Conservation (phyloP, 768 basidiomycete genomes). For the Dacryopinax spathularia region DNA sequence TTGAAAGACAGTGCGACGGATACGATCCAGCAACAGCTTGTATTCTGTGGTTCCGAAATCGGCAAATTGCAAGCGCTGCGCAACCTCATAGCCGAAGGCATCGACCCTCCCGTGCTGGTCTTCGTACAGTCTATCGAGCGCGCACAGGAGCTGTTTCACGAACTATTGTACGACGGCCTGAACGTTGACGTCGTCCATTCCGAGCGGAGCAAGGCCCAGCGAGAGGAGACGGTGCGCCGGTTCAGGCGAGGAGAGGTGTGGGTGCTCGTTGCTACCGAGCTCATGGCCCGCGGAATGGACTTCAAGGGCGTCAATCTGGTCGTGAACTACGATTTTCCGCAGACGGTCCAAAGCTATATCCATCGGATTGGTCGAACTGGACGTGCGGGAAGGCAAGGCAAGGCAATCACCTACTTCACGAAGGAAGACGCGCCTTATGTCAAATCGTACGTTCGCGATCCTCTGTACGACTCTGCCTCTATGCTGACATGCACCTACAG, state of each 20-base stretch:
- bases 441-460: constrained; percentile 50
- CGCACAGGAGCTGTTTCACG: constrained; percentile 46
- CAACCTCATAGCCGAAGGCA: constrained; percentile 50
- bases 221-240: constrained; percentile 67
- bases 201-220: constrained; percentile 71
- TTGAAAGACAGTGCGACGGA: constrained; percentile 91
- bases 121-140: constrained; percentile 74
- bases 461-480: background rate
- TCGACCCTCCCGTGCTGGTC: constrained; percentile 64
- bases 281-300: constrained; percentile 97
- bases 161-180: constrained; percentile 62
- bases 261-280: constrained; percentile 92
- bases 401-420: constrained; percentile 92
- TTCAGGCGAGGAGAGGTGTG: constrained; percentile 87
- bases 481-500: constrained; percentile 27
- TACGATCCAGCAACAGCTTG: constrained; percentile 74
- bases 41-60: constrained; percentile 82
- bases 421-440: constrained; percentile 83
- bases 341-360: constrained; percentile 86
- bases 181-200: constrained; percentile 88
- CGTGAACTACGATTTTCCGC: constrained; percentile 95
- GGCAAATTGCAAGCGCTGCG: constrained; percentile 89
- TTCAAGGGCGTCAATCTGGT: constrained; percentile 90
- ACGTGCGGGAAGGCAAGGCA: constrained; percentile 80
- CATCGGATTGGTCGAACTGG: constrained; percentile 96